These are phyloP conservation scores for Oryza longistaminata DNA, from an alignment of 176 grass and related monocot genomes.

Conservation along the genomic window DNA sequence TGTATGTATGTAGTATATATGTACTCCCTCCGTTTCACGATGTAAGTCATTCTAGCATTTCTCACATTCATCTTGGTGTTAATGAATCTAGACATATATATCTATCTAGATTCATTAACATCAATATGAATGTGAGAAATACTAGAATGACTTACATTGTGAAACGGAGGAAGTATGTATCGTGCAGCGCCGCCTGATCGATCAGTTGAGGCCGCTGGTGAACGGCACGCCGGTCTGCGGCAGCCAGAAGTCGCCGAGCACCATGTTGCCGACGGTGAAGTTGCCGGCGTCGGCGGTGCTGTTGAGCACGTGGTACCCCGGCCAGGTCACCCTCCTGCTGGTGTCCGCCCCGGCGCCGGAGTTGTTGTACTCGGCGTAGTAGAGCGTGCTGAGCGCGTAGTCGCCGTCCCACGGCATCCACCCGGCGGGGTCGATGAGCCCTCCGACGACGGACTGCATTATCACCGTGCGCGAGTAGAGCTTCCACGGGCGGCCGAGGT, in stretches of 20 bases:
- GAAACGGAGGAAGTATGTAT: too few relatives aligned
- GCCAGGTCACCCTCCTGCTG: constrained; percentile 58
- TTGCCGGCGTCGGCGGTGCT: constrained; percentile 52
- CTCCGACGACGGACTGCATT: constrained; percentile 62
- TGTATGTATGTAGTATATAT: background rate
- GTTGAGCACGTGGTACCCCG: constrained; percentile 70
- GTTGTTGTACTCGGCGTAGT: constrained; percentile 84
- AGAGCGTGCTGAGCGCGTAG: constrained; percentile 79
- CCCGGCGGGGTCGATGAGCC: constrained; percentile 52
- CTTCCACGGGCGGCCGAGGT: constrained; percentile 84
- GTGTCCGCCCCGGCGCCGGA: constrained; percentile 62
- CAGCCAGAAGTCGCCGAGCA: constrained; percentile 84
- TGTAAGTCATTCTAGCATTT: too few relatives aligned
- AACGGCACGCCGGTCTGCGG: constrained; percentile 84
- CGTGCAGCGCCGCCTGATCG: background rate
- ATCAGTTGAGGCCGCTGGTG: constrained; percentile 53
- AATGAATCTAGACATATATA: too few relatives aligned
- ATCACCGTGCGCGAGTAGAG: constrained; percentile 82
- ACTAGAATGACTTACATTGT: too few relatives aligned
- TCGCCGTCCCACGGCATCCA: constrained; percentile 88
- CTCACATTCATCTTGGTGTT: too few relatives aligned
- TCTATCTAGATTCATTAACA: too few relatives aligned
- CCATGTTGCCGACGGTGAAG: constrained; percentile 81
- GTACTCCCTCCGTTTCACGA: too few relatives aligned
- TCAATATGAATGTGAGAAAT: too few relatives aligned